Percentiles rank a stretch among this genome's conserved stretches.
phyloP scores from a whole-genome alignment of 441 rosid species.

The Gossypium laxum region DNA sequence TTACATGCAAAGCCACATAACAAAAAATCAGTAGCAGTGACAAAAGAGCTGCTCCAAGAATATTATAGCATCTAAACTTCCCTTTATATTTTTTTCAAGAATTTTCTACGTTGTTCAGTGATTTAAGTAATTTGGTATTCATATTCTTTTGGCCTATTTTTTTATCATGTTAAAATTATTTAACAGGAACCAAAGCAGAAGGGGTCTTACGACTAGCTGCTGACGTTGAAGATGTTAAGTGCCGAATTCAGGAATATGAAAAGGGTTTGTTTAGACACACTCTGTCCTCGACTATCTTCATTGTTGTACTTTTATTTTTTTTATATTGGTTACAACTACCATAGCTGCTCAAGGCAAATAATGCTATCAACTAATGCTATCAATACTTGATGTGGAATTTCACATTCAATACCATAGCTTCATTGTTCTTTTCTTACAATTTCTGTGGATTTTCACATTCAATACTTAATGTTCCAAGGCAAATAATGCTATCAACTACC shows the following conservation, averaged over 20 bases:
- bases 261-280: slow-evolving; percentile 48
- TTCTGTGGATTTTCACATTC: not conserved
- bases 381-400: not conserved
- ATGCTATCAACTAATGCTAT: not conserved
- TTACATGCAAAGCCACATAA: not conserved
- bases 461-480: not conserved
- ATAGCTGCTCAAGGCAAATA: not conserved
- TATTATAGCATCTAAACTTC: not conserved
- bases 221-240: slow-evolving; percentile 89
- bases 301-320: not conserved
- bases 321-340: not conserved
- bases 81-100: slow-evolving; percentile 12
- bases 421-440: slow-evolving; percentile 2
- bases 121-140: not conserved
- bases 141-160: not conserved
- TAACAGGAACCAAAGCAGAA: slow-evolving; percentile 72
- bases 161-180: slow-evolving; percentile 26
- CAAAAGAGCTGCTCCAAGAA: not conserved
- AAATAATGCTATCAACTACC: not conserved
- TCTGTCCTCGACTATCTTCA: slow-evolving; percentile 9
- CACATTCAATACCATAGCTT: not conserved
- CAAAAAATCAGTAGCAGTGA: not conserved
- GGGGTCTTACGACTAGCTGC: slow-evolving; percentile 98
- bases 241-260: slow-evolving; percentile 80
- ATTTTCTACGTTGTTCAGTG: slow-evolving; percentile 1